Percentiles rank a stretch among this genome's conserved stretches.
These are phyloP conservation scores for Massarina eburnea DNA, from an alignment of 2,329 filamentous ascomycete species.

Conservation along the genomic window DNA sequence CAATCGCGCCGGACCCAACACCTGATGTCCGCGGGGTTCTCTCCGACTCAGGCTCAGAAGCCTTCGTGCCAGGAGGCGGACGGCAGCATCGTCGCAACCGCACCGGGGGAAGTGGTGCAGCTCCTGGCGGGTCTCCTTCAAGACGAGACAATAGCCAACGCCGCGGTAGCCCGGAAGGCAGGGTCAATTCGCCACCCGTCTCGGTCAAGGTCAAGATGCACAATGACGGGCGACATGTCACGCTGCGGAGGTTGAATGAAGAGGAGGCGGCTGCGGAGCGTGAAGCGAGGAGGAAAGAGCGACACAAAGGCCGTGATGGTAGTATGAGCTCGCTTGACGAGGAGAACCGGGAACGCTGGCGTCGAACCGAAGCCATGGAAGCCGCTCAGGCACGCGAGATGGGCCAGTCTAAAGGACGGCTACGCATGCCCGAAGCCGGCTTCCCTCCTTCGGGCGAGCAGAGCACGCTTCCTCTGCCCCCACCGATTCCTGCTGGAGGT, in stretches of 20 bases:
- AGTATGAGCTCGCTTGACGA: conserved; percentile 44
- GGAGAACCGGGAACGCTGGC: conserved; percentile 41
- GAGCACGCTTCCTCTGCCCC: conserved; percentile 34
- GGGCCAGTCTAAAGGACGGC: conserved; percentile 18
- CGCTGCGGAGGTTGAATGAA: conserved; percentile 61
- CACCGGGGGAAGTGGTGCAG: conserved; percentile 20
- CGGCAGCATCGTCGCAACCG: conserved; percentile 37
- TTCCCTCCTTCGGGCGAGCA: conserved; percentile 22
- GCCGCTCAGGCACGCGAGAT: conserved; percentile 36
- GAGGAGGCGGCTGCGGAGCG: conserved; percentile 64
- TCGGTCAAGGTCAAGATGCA: conserved; percentile 68
- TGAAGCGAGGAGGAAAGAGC: conserved; percentile 55
- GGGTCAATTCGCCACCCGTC: conserved; percentile 59
- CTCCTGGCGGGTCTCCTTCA: conserved; percentile 31
- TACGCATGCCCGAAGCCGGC: conserved; percentile 21
- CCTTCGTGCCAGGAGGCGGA: conserved; percentile 40
- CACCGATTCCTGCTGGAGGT: conserved; percentile 34
- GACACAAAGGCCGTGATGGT: conserved; percentile 43
- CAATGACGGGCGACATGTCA: conserved; percentile 64
- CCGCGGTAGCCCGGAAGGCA: conserved; percentile 43
- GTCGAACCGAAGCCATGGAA: conserved; percentile 42
- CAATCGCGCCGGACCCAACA: conserved; percentile 37
- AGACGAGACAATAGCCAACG: conserved; percentile 29
- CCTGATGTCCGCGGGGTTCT: conserved; percentile 41
- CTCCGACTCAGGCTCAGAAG: conserved; percentile 45